Percentiles rank a stretch among this genome's conserved stretches.
These are phyloP conservation scores for Serendipita indica DNA, from an alignment of 768 basidiomycete genomes.

Conservation along the genomic window DNA sequence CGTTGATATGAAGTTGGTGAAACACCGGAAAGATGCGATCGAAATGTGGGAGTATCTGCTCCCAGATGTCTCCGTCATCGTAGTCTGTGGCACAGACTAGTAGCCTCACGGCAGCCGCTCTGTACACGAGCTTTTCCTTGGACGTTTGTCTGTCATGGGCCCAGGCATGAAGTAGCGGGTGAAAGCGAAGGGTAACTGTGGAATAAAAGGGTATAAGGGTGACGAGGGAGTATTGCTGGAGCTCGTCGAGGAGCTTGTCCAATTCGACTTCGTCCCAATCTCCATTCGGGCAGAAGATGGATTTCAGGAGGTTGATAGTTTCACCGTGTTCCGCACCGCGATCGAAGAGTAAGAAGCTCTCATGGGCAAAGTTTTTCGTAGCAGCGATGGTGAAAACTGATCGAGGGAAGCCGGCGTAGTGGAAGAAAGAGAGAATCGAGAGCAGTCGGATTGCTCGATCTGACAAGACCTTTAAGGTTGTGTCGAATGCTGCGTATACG, in stretches of 20 bases:
- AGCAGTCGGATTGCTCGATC: neutral
- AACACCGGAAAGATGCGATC: neutral
- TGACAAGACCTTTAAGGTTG: neutral
- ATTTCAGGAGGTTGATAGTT: neutral
- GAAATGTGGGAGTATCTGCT: neutral
- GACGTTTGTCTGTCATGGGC: neutral
- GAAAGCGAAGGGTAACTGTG: neutral
- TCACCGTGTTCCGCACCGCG: neutral
- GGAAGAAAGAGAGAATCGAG: constrained; percentile 1
- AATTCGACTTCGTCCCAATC: constrained; percentile 1
- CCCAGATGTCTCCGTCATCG: neutral
- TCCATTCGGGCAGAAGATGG: neutral
- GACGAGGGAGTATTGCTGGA: constrained; percentile 4
- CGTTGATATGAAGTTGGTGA: neutral
- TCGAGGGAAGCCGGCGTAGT: neutral
- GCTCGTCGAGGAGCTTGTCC: neutral
- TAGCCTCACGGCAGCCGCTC: neutral
- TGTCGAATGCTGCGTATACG: constrained; percentile 7
- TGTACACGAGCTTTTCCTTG: neutral
- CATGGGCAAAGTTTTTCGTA: neutral
- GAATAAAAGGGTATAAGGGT: neutral
- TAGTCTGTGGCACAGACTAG: neutral
- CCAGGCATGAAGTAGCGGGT: neutral
- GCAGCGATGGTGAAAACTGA: neutral
- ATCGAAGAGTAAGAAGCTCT: neutral